Base-by-base conservation (phyloP, 2,329 filamentous ascomycete species). In the Chaetothyriales sp. region DNA sequence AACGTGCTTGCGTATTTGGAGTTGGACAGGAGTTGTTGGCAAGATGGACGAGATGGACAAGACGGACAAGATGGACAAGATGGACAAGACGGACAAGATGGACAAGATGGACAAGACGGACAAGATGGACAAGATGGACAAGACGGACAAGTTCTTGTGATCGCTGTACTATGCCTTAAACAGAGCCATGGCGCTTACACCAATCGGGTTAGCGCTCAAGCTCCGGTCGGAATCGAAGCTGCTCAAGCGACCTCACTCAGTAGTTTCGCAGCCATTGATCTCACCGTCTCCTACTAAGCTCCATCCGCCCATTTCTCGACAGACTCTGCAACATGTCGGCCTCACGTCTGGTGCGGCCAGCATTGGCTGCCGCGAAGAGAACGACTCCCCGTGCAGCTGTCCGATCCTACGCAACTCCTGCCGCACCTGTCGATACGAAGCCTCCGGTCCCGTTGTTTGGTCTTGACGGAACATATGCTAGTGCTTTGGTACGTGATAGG, bases 381-480 rank as follows among this genome's bases (percentile, higher is more conserved):
- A 73, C 83, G 68, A 76, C 79, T 63, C 71, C 78, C 66, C 75
- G 71, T 62, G 69, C 74, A 65, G 77, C 79, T 65, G 73, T 81
- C 71, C 84, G 89, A 71, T 81, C 80, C 70, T 95, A 88, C 73
- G 88, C 88, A 65, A 75, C 79, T 65, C 69, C 80, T 63, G 70
- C 81, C 69, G 25, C 50, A 18, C 25, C 53, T 20, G 51, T 37
- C 19, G 81, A 83, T 56, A 73, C 81, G 70, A 89, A 86, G 78
- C 82, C 90, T 65, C 92, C 92, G 62, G 77, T 95, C 68, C 80
- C 89, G 65, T 81, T 98, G 67, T 98, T 88, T 74, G 92, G 92
- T 64, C 76, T 98, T 68, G 92, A 97, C 73, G 92, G 92, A 73
- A 97, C 90, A 69, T 98, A 98, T 76, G 92, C 92, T 70, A 89